Evolutionary conservation across 495 filamentous ascomycete species (phyloP).

Genomic region (Talaromyces liani): DNA sequence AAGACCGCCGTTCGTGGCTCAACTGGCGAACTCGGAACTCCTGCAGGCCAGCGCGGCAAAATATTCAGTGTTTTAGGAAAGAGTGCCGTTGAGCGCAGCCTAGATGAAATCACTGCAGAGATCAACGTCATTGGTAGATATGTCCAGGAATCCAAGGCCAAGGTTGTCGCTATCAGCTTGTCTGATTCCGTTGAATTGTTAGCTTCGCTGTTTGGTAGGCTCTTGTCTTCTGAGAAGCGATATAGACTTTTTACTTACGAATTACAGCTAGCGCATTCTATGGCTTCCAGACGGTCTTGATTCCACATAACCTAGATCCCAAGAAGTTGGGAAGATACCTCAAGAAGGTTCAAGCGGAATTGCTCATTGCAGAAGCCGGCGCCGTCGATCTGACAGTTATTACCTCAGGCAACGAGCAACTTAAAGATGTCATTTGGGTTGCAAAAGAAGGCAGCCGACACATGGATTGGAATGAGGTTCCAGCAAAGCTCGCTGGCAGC

Average conservation of each 20-base stretch:
- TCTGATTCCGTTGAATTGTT: constrained; percentile 91
- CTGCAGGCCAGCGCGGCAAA: constrained; percentile 58
- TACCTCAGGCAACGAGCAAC: constrained; percentile 53
- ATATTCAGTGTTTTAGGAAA: constrained; percentile 76
- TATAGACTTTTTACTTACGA: constrained; percentile 10
- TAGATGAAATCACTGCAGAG: constrained; percentile 69
- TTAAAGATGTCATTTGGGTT: constrained; percentile 85
- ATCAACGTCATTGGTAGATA: constrained; percentile 82
- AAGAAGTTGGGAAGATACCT: constrained; percentile 62
- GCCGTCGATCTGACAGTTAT: constrained; percentile 73
- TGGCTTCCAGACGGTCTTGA: constrained; percentile 65
- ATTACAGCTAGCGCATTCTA: constrained; percentile 69
- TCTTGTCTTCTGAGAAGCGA: constrained; percentile 1
- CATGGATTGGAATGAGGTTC: constrained; percentile 84
- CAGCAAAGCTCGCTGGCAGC: constrained; percentile 59
- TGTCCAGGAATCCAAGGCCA: constrained; percentile 58
- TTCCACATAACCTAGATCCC: constrained; percentile 72
- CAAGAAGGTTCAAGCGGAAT: constrained; percentile 62
- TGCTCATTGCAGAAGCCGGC: constrained; percentile 79
- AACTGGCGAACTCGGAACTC: constrained; percentile 48
- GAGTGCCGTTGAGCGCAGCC: constrained; percentile 59
- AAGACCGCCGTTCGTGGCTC: constrained; percentile 59
- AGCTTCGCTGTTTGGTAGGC: constrained; percentile 55
- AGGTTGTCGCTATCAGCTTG: constrained; percentile 80
- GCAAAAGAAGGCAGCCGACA: constrained; percentile 87